A percentile compares a stretch with the other conserved stretches of the same genome.
Conservation (phyloP, 441 rosid genomes). For the Iberis amara region DNA sequence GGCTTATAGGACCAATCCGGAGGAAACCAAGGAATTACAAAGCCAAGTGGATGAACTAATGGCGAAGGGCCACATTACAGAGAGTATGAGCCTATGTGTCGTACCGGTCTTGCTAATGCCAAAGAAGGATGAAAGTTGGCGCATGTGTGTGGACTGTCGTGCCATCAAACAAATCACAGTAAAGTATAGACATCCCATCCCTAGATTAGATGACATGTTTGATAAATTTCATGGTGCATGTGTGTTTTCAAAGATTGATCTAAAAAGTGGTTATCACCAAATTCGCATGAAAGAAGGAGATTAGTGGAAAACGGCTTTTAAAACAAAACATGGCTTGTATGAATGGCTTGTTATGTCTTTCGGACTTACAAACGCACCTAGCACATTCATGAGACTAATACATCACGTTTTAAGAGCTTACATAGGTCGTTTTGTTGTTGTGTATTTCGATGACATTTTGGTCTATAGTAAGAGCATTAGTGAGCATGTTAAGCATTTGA, state of each 20-base stretch:
- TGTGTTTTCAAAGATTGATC: background rate
- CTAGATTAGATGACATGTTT: background rate
- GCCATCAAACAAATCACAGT: background rate
- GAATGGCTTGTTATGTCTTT: background rate
- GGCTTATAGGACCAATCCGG: too few species aligned
- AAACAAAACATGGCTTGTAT: background rate
- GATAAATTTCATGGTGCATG: background rate
- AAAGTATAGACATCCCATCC: background rate
- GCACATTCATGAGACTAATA: background rate
- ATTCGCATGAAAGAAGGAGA: background rate
- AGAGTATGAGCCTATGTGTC: too few species aligned
- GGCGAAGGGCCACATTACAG: too few species aligned
- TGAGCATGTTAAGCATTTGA: background rate
- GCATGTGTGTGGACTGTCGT: background rate
- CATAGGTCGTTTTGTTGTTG: background rate
- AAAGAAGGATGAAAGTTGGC: background rate
- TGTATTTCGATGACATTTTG: background rate
- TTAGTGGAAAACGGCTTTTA: background rate
- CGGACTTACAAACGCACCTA: background rate
- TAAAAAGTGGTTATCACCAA: background rate
- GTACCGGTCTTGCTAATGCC: background rate
- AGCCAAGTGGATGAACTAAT: too few species aligned
- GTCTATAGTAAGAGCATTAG: too few species aligned
- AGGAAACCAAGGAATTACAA: too few species aligned
- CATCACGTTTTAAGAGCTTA: too few species aligned